Evolutionary conservation across 2,329 filamentous ascomycete species (phyloP).

Genomic region (Ophiostoma ips): DNA sequence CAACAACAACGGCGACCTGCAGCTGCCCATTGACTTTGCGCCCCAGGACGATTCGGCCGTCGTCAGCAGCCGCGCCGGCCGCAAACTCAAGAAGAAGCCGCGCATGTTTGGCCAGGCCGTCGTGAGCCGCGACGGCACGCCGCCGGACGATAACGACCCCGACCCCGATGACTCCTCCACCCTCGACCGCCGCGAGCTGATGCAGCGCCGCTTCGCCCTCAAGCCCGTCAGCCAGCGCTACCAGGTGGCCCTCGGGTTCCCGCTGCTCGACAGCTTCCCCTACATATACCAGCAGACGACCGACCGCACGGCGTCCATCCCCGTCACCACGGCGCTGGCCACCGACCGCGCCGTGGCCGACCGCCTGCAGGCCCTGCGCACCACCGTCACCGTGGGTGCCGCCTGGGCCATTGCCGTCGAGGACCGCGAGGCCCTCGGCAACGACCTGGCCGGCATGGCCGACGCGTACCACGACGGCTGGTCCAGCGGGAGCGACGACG

Average conservation of each 20-base stretch:
- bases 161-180: background rate
- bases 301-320: slow-evolving; percentile 25
- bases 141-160: slow-evolving; percentile 6
- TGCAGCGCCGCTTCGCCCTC: slow-evolving; percentile 16
- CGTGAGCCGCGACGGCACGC: slow-evolving; percentile 17
- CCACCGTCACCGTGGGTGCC: slow-evolving; percentile 35
- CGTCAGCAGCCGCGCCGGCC: slow-evolving; percentile 7
- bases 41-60: slow-evolving; percentile 24
- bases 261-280: slow-evolving; percentile 74
- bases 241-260: slow-evolving; percentile 47
- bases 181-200: slow-evolving; percentile 11
- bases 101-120: slow-evolving; percentile 31
- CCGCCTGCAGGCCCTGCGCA: slow-evolving; percentile 51
- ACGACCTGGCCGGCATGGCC: slow-evolving; percentile 66
- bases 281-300: slow-evolving; percentile 45
- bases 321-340: slow-evolving; percentile 47
- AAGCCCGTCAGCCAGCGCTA: slow-evolving; percentile 22
- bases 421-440: slow-evolving; percentile 71
- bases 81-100: slow-evolving; percentile 13
- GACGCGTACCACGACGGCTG: slow-evolving; percentile 85
- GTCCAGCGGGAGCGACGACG: slow-evolving; percentile 61
- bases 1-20: slow-evolving; percentile 13
- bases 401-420: slow-evolving; percentile 52
- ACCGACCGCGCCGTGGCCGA: slow-evolving; percentile 62
- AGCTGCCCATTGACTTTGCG: slow-evolving; percentile 27